phyloP scores from a whole-genome alignment of 129 eudicot genomes.

The Ambrosia artemisiifolia region DNA sequence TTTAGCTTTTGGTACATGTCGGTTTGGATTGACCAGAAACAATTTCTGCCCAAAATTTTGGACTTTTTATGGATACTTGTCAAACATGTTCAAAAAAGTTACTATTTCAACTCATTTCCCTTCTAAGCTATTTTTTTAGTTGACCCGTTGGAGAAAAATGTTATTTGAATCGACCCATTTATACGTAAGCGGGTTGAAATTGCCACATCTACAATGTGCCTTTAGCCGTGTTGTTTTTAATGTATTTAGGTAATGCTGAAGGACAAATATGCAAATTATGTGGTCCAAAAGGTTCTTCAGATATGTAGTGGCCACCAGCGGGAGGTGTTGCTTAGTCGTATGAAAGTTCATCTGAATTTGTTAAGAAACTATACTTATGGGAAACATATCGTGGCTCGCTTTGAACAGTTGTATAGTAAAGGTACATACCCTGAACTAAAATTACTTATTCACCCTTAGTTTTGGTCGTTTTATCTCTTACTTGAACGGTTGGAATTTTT shows the following conservation, averaged over 20 bases:
- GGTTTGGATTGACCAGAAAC: no score
- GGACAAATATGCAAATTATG: constrained; percentile 86
- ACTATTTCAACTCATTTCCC: no score
- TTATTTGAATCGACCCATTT: not conserved
- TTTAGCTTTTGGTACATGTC: no score
- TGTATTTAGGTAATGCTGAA: constrained; percentile 64
- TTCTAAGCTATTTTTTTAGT: no score
- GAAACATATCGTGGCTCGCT: constrained; percentile 76
- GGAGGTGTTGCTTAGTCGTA: constrained; percentile 50
- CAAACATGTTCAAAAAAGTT: no score
- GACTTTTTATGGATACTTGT: no score
- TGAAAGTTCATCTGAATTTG: constrained; percentile 58
- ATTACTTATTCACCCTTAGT: not conserved
- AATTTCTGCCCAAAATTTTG: no score
- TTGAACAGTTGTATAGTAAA: constrained; percentile 68
- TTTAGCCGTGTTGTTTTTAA: constrained; percentile 11
- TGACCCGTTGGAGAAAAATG: not conserved
- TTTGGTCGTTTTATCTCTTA: not conserved
- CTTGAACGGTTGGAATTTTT: not conserved
- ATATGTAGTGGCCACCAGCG: constrained; percentile 43
- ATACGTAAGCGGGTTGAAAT: not conserved
- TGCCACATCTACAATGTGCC: not conserved
- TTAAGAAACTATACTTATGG: constrained; percentile 81
- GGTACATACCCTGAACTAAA: constrained; percentile 26
- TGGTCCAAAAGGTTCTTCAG: constrained; percentile 71